Percentiles rank a stretch among this genome's conserved stretches.
These are phyloP conservation scores for Pseudomicrostroma phylloplanum DNA, from an alignment of 1,284 basidiomycete species.

Conservation along the genomic window DNA sequence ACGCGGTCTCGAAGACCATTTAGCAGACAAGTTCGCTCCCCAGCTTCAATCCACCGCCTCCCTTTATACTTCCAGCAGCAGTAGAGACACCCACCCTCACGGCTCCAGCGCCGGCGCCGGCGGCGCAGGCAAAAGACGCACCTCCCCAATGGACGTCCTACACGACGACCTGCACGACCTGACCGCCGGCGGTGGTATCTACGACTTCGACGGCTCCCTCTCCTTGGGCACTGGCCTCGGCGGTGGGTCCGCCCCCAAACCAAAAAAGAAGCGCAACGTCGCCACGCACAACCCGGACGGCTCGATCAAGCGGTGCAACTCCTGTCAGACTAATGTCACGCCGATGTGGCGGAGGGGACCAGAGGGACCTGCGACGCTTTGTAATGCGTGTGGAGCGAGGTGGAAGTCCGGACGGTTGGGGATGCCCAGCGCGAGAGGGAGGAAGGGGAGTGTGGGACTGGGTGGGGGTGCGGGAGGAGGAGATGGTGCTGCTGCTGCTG, in stretches of 20 bases:
- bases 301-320: constrained; percentile 44
- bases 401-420: constrained; percentile 47
- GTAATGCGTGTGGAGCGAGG: constrained; percentile 46
- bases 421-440: constrained; percentile 13
- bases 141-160: background rate
- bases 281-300: constrained; percentile 48
- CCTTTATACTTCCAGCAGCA: background rate
- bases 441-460: background rate
- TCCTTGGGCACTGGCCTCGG: background rate
- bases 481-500: too few species aligned
- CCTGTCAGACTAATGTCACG: constrained; percentile 46
- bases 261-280: constrained; percentile 46
- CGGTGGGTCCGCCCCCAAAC: constrained; percentile 6
- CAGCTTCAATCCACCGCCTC: constrained; percentile 9
- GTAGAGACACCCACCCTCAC: too few species aligned
- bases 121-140: background rate
- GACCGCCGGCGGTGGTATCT: constrained; percentile 21
- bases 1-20: constrained; percentile 36
- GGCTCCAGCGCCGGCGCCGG: background rate
- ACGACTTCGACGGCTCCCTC: background rate
- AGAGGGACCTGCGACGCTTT: constrained; percentile 41
- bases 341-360: constrained; percentile 49
- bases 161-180: constrained; percentile 18
- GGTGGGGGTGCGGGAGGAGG: background rate
- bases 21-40: constrained; percentile 39